These are phyloP conservation scores for Nicotiana sylvestris DNA, from an alignment of 257 asterid species.

Conservation along the genomic window DNA sequence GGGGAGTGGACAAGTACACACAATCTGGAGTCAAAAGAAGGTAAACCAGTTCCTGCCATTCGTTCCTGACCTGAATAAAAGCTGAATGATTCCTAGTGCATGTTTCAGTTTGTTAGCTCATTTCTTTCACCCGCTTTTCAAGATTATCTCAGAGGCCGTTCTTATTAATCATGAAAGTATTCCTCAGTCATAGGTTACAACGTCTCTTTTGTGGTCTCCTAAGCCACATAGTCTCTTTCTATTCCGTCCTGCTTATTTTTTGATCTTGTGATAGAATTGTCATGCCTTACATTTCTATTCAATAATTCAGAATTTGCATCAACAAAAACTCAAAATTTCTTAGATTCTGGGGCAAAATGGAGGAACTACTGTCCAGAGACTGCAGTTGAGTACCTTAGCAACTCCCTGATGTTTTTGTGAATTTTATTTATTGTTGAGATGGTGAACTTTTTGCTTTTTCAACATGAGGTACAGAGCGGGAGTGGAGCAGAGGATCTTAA, in stretches of 20 bases:
- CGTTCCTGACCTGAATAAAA: not conserved
- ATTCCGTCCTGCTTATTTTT: not conserved
- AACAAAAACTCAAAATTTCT: slow-evolving; percentile 32
- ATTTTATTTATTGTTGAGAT: slow-evolving; percentile 11
- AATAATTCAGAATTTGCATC: slow-evolving; percentile 37
- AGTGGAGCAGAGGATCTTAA: slow-evolving; percentile 20
- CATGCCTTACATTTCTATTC: not conserved
- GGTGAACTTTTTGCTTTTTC: slow-evolving; percentile 16
- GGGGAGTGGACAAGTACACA: slow-evolving; percentile 15
- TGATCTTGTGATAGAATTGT: slow-evolving; percentile 1
- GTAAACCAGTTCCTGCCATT: slow-evolving; percentile 25
- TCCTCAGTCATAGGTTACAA: not conserved
- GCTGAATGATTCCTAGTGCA: not conserved
- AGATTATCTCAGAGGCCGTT: not conserved
- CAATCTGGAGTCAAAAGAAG: slow-evolving; percentile 26
- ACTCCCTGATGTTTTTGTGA: slow-evolving; percentile 20
- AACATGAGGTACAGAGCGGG: slow-evolving; percentile 38
- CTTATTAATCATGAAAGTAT: not conserved
- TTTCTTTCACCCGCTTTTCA: slow-evolving; percentile 1
- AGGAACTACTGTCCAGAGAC: slow-evolving; percentile 30
- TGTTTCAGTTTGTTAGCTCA: slow-evolving; percentile 4
- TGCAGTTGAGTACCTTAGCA: slow-evolving; percentile 40
- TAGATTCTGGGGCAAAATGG: slow-evolving; percentile 52
- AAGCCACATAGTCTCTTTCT: slow-evolving; percentile 2
- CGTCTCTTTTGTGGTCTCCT: not conserved